These are phyloP conservation scores for Lepiota subincarnata DNA, from an alignment of 768 basidiomycete species.

Conservation along the genomic window DNA sequence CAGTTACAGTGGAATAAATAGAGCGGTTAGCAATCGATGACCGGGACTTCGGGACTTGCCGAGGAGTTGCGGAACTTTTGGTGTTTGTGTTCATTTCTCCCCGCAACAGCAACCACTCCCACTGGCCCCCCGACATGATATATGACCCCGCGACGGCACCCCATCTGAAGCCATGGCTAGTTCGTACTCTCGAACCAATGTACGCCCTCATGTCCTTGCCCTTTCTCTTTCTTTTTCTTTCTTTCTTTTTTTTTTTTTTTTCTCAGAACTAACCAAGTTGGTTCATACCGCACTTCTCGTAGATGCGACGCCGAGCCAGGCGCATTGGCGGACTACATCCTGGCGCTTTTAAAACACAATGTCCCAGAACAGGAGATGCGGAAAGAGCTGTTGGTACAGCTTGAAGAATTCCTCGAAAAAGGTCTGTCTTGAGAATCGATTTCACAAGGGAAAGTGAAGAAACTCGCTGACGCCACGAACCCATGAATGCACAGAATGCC, in stretches of 20 bases:
- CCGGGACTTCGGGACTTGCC: slow-evolving; percentile 6
- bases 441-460: background rate
- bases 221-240: slow-evolving; percentile 12
- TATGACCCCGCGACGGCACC: slow-evolving; percentile 59
- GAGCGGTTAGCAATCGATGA: no score
- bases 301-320: slow-evolving; percentile 97
- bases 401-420: slow-evolving; percentile 92
- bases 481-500: slow-evolving; percentile 44
- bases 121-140: slow-evolving; percentile 42
- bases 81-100: background rate
- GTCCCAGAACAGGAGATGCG: slow-evolving; percentile 79
- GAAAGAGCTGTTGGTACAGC: slow-evolving; percentile 67
- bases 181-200: slow-evolving; percentile 90
- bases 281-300: slow-evolving; percentile 7
- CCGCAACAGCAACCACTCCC: background rate
- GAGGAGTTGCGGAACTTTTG: slow-evolving; percentile 3
- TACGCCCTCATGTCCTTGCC: slow-evolving; percentile 30
- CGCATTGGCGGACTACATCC: slow-evolving; percentile 90
- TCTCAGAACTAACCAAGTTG: background rate
- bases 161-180: slow-evolving; percentile 84
- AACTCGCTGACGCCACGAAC: slow-evolving; percentile 2
- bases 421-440: slow-evolving; percentile 41
- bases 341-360: slow-evolving; percentile 90
- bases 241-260: slow-evolving; percentile 12
- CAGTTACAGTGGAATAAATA: no score